Base-by-base conservation (phyloP, 208 protist species). In the Trypanosoma conorhini region DNA sequence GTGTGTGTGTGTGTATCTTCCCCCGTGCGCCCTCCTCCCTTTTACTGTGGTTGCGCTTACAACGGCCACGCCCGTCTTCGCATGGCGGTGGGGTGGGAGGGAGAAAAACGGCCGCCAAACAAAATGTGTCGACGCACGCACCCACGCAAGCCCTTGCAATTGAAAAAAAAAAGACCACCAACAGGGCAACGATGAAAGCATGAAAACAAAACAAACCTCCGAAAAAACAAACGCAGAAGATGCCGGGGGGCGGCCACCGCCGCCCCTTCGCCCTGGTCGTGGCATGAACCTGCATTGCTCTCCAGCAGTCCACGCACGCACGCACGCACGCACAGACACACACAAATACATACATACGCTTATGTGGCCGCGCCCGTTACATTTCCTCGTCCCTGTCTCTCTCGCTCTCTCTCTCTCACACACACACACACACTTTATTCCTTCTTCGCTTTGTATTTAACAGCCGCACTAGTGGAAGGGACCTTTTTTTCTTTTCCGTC, bases 301-400 rank as follows among this genome's bases (percentile, higher is more conserved):
- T n/a, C n/a, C n/a, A n/a, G n/a, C n/a, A n/a, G n/a, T n/a, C n/a
- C n/a, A n/a, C n/a, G n/a, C n/a, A n/a, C n/a, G n/a, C n/a, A n/a
- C n/a, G n/a, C n/a, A n/a, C n/a, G 8, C 38, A 42, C 38, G 12
- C 38, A 42, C 38, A 42, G 8, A 42, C 38, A 42, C 33, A 33
- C 17, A 67, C 38, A 67, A 17, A 48, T 51, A 59, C 22, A 74
- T 57, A 65, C 28, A 66, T 50, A 74, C 24, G 68, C 24, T 50
- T 56, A 44, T 40, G 57, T 31, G 24, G 40, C 51, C 26, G 59
- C 28, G 56, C 62, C n/a, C 40, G 24, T 71, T 31, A 38, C 13
- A 66, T 70, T 68, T 50, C 56, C n/a, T 31, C 52, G 24, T 57
- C 33, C 54, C n/a, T 44, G 30, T 30, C 38, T 2, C 33, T 38